These are phyloP conservation scores for Ochetophila trinervis DNA, from an alignment of 306 rosid genomes.

Conservation along the genomic window DNA sequence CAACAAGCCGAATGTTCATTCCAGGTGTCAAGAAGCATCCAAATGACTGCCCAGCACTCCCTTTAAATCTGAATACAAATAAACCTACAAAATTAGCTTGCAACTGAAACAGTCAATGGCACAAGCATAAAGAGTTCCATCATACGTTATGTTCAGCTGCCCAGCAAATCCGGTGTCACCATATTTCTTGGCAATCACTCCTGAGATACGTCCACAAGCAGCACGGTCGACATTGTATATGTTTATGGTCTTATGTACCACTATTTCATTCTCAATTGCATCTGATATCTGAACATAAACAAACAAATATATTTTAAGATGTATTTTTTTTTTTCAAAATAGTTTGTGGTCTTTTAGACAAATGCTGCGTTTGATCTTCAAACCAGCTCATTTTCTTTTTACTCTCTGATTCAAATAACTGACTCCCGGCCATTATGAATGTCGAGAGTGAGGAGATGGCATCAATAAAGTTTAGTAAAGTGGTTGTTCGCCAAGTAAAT, in stretches of 20 bases:
- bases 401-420: too few species aligned
- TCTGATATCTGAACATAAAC: conserved; percentile 63
- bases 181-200: conserved; percentile 86
- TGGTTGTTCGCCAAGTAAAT: not conserved
- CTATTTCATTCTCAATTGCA: conserved; percentile 84
- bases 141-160: conserved; percentile 87
- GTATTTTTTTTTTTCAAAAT: too few species aligned
- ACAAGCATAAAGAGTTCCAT: conserved; percentile 13
- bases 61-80: conserved; percentile 64
- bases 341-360: too few species aligned
- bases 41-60: conserved; percentile 98
- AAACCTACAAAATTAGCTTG: conserved; percentile 23
- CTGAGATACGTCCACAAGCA: conserved; percentile 90
- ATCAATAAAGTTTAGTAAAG: not conserved
- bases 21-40: conserved; percentile 98
- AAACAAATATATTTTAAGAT: conserved; percentile 6
- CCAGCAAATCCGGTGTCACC: conserved; percentile 99
- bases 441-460: too few species aligned
- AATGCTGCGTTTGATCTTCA: too few species aligned
- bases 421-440: too few species aligned
- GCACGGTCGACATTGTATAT: conserved; percentile 89
- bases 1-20: conserved; percentile 89
- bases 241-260: conserved; percentile 56
- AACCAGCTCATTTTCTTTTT: too few species aligned
- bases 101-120: conserved; percentile 8